These are phyloP conservation scores for Asterionellopsis glacialis DNA, from an alignment of 108 stramenopile species.

Conservation along the genomic window DNA sequence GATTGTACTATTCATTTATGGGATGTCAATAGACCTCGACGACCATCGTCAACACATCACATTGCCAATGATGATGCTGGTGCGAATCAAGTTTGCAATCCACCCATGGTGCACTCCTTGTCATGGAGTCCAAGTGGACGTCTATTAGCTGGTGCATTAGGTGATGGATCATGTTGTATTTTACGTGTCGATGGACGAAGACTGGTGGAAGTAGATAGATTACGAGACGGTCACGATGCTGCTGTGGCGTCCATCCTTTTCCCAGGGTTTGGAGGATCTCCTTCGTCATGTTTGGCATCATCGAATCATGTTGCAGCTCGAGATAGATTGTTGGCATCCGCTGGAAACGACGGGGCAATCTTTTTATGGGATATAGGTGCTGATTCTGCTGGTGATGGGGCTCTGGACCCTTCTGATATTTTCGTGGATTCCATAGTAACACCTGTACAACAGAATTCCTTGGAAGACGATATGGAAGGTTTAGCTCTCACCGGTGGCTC, in stretches of 20 bases:
- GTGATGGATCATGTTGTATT: slow-evolving; percentile 58
- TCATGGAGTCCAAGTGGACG: slow-evolving; percentile 69
- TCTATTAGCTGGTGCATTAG: slow-evolving; percentile 61
- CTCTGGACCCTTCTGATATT: slow-evolving; percentile 27
- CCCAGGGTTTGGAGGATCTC: slow-evolving; percentile 36
- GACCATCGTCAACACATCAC: slow-evolving; percentile 31
- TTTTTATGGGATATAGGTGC: slow-evolving; percentile 71
- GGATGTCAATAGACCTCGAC: slow-evolving; percentile 38
- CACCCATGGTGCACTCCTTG: slow-evolving; percentile 73
- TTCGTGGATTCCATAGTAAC: slow-evolving; percentile 5
- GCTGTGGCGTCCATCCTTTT: slow-evolving; percentile 69
- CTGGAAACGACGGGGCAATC: slow-evolving; percentile 66
- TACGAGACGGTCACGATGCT: slow-evolving; percentile 44
- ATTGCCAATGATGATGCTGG: slow-evolving; percentile 17
- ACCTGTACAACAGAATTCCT: slow-evolving; percentile 3
- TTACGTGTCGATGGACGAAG: slow-evolving; percentile 23
- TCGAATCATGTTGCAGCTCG: slow-evolving; percentile 14
- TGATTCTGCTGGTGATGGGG: slow-evolving; percentile 23
- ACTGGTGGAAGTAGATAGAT: slow-evolving; percentile 6
- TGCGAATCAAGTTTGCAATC: slow-evolving; percentile 73
- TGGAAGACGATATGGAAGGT: slow-evolving; percentile 7
- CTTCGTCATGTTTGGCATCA: background rate
- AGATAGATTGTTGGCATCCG: slow-evolving; percentile 61
- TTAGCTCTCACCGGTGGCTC: background rate
- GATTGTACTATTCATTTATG: slow-evolving; percentile 73